A percentile compares a stretch with the other conserved stretches of the same genome.
phyloP scores from a whole-genome alignment of 345 rosid species.

The Rhodomyrtus tomentosa region DNA sequence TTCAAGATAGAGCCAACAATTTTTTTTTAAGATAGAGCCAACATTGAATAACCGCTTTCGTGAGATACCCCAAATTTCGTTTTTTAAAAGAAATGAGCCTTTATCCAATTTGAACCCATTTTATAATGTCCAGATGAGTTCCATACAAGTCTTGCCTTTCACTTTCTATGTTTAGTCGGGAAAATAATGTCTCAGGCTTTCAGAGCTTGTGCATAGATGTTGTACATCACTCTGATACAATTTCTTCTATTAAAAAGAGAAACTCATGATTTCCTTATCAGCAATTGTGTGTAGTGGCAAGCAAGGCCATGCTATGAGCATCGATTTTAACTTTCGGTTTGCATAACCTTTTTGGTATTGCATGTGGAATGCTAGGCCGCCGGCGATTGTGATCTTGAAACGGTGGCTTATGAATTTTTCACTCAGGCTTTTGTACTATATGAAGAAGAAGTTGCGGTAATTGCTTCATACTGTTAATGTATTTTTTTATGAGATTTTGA shows the following conservation, averaged over 20 bases:
- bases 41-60: not conserved
- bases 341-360: not conserved
- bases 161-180: not conserved
- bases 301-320: not conserved
- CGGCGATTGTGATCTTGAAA: slow-evolving; percentile 65
- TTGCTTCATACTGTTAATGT: not conserved
- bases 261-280: not conserved
- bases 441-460: slow-evolving; percentile 86
- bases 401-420: slow-evolving; percentile 75
- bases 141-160: not conserved
- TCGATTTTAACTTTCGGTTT: not conserved
- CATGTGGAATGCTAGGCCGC: slow-evolving; percentile 56
- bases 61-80: not conserved
- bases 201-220: not conserved
- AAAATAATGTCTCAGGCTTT: not conserved
- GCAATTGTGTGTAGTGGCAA: not conserved
- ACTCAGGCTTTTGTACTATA: slow-evolving; percentile 74
- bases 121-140: not conserved
- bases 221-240: not conserved
- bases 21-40: not conserved
- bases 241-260: not conserved
- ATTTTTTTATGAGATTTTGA: not conserved
- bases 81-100: not conserved
- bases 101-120: not conserved
- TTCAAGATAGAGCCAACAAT: not conserved